phyloP scores from a whole-genome alignment of 2,329 filamentous ascomycete genomes.

The Fusarium torulosum region DNA sequence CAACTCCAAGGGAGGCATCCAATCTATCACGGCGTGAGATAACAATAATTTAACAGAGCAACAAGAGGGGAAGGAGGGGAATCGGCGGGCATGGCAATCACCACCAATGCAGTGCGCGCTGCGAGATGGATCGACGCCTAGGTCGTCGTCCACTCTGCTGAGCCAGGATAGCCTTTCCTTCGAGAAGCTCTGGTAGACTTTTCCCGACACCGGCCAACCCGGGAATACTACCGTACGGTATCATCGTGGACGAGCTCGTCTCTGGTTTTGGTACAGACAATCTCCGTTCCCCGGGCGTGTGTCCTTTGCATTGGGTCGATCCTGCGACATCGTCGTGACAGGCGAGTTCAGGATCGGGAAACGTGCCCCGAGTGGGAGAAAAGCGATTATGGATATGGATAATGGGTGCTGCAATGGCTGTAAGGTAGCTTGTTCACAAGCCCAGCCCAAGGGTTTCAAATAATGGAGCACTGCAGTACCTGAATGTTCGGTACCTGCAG shows the following conservation, averaged over 20 bases:
- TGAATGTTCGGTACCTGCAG: slow-evolving; percentile 42
- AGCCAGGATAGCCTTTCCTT: slow-evolving; percentile 45
- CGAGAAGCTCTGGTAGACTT: slow-evolving; percentile 40
- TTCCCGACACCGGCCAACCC: slow-evolving; percentile 38
- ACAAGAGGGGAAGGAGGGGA: slow-evolving; percentile 29
- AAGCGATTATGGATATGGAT: not conserved
- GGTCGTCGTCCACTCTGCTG: slow-evolving; percentile 44
- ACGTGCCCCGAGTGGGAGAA: slow-evolving; percentile 23
- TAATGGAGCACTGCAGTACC: slow-evolving; percentile 12
- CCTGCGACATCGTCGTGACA: slow-evolving; percentile 34
- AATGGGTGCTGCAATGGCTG: slow-evolving; percentile 14
- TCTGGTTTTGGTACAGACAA: slow-evolving; percentile 30
- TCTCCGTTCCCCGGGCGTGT: slow-evolving; percentile 41
- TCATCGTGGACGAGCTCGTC: slow-evolving; percentile 23
- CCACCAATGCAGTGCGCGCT: slow-evolving; percentile 21
- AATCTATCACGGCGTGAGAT: slow-evolving; percentile 28
- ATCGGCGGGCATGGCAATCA: slow-evolving; percentile 12
- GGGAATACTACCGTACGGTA: slow-evolving; percentile 38
- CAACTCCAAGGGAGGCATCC: slow-evolving; percentile 37
- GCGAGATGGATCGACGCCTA: slow-evolving; percentile 47
- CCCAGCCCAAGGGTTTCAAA: slow-evolving; percentile 35
- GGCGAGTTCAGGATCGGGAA: slow-evolving; percentile 30
- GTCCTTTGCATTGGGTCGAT: slow-evolving; percentile 44
- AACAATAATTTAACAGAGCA: slow-evolving; percentile 30
- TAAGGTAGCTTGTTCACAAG: slow-evolving; percentile 19